phyloP scores from a whole-genome alignment of 192 early-diverging fungal genomes.

The Phycomyces nitens region DNA sequence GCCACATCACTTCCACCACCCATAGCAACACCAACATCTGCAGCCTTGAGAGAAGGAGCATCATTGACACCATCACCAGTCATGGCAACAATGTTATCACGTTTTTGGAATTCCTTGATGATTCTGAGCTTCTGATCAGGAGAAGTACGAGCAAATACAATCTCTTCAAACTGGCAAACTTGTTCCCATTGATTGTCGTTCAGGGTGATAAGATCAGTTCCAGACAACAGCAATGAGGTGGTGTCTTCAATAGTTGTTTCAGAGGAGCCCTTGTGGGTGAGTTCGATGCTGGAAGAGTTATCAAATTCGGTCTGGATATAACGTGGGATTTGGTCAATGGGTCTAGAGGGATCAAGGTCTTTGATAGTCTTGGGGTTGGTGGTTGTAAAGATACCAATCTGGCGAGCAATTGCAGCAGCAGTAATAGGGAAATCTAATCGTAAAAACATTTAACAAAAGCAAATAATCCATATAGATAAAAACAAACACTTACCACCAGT shows the following conservation, averaged over 20 bases:
- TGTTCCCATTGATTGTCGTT: slow-evolving; percentile 67
- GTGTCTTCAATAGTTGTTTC: neutral
- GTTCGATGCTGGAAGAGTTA: slow-evolving; percentile 79
- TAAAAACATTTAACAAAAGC: neutral
- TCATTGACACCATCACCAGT: slow-evolving; percentile 95
- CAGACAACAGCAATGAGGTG: slow-evolving; percentile 59
- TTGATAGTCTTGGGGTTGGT: slow-evolving; percentile 31
- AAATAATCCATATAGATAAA: neutral
- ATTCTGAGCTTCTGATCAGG: slow-evolving; percentile 82
- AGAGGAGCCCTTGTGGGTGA: slow-evolving; percentile 53
- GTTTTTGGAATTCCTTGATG: slow-evolving; percentile 68
- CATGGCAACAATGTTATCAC: slow-evolving; percentile 75
- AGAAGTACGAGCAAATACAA: slow-evolving; percentile 77
- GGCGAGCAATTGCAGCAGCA: slow-evolving; percentile 74
- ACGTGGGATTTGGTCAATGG: slow-evolving; percentile 4
- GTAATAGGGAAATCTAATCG: slow-evolving; percentile 62
- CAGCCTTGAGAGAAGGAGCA: slow-evolving; percentile 86
- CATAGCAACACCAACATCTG: slow-evolving; percentile 87
- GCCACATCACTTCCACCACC: slow-evolving; percentile 78
- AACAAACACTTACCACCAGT: slow-evolving; percentile 57
- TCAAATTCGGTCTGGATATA: neutral
- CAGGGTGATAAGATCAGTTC: slow-evolving; percentile 59
- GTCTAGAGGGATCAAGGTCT: slow-evolving; percentile 19
- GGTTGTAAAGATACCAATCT: slow-evolving; percentile 69
- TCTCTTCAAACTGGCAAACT: slow-evolving; percentile 63